Evolutionary conservation across 768 basidiomycete species (phyloP).

Genomic region (Lentinus tigrinus): DNA sequence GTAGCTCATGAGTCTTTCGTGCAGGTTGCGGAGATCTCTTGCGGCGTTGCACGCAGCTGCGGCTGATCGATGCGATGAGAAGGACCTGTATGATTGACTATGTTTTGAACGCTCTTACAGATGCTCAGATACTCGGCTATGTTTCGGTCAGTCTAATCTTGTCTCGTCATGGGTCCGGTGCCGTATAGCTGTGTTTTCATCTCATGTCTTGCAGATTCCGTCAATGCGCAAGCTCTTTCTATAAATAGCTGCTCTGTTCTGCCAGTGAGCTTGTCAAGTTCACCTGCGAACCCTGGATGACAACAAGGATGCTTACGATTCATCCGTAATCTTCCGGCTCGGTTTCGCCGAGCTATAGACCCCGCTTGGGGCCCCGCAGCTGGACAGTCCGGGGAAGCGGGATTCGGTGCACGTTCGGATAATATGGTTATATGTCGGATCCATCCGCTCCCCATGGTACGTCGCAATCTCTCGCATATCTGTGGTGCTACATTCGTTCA

Average conservation of each 20-base stretch:
- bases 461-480: not conserved
- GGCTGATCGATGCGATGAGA: conserved; percentile 10
- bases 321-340: not conserved
- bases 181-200: too few species aligned
- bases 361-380: conserved; percentile 6
- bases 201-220: not conserved
- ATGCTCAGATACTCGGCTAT: not conserved
- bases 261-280: not conserved
- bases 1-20: not conserved
- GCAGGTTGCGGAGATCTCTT: conserved; percentile 16
- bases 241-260: not conserved
- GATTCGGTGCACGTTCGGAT: conserved; percentile 18
- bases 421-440: conserved; percentile 14
- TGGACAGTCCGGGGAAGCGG: not conserved
- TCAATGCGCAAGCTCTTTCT: not conserved
- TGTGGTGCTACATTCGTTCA: not conserved
- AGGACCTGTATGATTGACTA: not conserved
- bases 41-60: conserved; percentile 17
- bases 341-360: conserved; percentile 1
- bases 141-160: not conserved
- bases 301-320: not conserved
- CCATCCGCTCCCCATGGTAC: not conserved
- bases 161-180: not conserved
- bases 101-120: too few species aligned
- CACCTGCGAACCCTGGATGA: not conserved